Percentiles rank a stretch among this genome's conserved stretches.
phyloP scores from a whole-genome alignment of 2,329 filamentous ascomycete genomes.

The Alternaria atra region DNA sequence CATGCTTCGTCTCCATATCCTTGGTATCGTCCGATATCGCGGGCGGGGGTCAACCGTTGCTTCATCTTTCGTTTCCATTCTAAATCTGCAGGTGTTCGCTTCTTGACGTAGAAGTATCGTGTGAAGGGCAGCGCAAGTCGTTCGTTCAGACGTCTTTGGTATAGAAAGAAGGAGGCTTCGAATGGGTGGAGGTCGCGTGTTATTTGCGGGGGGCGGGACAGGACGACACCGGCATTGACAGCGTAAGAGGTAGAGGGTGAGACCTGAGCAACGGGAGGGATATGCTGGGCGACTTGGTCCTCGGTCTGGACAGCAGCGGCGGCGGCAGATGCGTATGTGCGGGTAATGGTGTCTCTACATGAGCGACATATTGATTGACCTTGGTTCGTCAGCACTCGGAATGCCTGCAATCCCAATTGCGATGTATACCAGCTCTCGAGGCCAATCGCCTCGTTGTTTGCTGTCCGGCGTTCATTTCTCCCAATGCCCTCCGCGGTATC shows the following conservation, averaged over 20 bases:
- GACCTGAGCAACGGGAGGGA: conserved; percentile 48
- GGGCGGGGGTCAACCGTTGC: conserved; percentile 78
- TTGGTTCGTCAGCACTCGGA: conserved; percentile 41
- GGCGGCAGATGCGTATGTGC: conserved; percentile 46
- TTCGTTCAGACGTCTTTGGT: conserved; percentile 96
- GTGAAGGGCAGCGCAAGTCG: conserved; percentile 87
- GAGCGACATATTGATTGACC: conserved; percentile 57
- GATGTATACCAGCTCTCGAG: conserved; percentile 49
- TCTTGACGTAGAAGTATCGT: conserved; percentile 93
- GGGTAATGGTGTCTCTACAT: conserved; percentile 54
- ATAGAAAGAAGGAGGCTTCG: conserved; percentile 93
- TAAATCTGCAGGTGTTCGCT: conserved; percentile 80
- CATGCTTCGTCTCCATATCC: conserved; percentile 77
- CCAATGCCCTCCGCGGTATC: conserved; percentile 15
- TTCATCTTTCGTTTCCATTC: conserved; percentile 90
- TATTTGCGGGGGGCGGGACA: conserved; percentile 87
- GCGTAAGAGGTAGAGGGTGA: conserved; percentile 57
- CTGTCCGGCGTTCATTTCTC: conserved; percentile 55
- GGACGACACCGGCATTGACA: conserved; percentile 73
- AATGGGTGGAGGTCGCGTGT: conserved; percentile 86
- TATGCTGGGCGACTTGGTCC: conserved; percentile 34
- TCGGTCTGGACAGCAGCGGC: conserved; percentile 51
- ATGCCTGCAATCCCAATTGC: conserved; percentile 5
- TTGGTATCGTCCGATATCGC: conserved; percentile 86
- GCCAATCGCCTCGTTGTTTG: conserved; percentile 56